phyloP scores from a whole-genome alignment of 345 rosid genomes.

The Sonneratia alba region DNA sequence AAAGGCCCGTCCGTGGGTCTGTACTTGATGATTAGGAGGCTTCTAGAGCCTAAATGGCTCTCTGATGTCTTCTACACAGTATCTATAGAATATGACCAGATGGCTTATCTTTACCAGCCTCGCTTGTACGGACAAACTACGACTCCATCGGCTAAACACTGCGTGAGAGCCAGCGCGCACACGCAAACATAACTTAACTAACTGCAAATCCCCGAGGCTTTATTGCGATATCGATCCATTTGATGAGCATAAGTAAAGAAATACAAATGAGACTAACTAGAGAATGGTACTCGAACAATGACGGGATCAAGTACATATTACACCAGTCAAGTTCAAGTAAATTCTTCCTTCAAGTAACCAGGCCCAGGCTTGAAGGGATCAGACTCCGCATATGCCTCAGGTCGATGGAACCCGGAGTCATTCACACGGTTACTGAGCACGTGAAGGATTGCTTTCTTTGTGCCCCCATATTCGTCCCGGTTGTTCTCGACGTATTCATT shows the following conservation, averaged over 20 bases:
- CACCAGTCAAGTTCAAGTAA: conserved; percentile 21
- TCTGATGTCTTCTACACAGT: no score
- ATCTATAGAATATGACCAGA: background rate
- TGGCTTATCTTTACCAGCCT: background rate
- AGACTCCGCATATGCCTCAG: conserved; percentile 57
- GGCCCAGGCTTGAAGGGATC: conserved; percentile 84
- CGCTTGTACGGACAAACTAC: no score
- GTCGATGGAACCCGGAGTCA: conserved; percentile 66
- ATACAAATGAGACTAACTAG: background rate
- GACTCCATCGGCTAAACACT: no score
- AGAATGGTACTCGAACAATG: background rate
- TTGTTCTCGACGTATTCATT: conserved; percentile 35
- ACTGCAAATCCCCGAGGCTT: background rate
- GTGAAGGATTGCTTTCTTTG: conserved; percentile 76
- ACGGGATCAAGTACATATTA: background rate
- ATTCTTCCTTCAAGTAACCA: conserved; percentile 46
- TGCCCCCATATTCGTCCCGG: conserved; percentile 68
- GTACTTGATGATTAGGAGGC: no score
- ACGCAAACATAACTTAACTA: no score
- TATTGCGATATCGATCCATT: background rate
- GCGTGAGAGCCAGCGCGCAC: no score
- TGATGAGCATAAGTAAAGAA: background rate
- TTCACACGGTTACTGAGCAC: conserved; percentile 75
- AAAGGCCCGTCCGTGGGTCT: no score
- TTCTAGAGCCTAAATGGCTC: no score